Percentiles rank a stretch among this genome's conserved stretches.
These are phyloP conservation scores for Knoxdaviesia proteae DNA, from an alignment of 2,329 filamentous ascomycete species.

Conservation along the genomic window DNA sequence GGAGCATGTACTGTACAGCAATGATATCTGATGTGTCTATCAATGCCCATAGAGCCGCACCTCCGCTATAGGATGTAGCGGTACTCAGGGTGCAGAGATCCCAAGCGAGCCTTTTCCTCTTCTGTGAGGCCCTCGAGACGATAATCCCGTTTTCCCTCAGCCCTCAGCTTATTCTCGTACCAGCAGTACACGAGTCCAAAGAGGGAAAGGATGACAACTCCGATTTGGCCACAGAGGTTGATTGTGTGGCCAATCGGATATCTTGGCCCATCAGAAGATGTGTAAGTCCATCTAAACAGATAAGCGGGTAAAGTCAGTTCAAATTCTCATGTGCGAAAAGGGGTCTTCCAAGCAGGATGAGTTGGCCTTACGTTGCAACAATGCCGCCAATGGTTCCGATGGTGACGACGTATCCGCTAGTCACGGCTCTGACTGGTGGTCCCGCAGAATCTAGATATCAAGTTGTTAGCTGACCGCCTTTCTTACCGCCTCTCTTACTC, in stretches of 20 bases:
- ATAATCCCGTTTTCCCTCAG: slow-evolving; percentile 10
- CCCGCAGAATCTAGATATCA: slow-evolving; percentile 23
- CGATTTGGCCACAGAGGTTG: slow-evolving; percentile 29
- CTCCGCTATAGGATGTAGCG: slow-evolving; percentile 7
- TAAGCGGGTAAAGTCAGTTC: not conserved
- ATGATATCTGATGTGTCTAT: not conserved
- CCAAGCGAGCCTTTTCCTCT: slow-evolving; percentile 12
- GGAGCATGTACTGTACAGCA: not conserved
- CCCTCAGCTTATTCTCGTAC: slow-evolving; percentile 20
- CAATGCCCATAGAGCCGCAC: too few relatives aligned
- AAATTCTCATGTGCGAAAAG: not conserved
- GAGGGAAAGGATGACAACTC: slow-evolving; percentile 20
- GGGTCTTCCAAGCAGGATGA: slow-evolving; percentile 2
- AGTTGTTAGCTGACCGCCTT: slow-evolving; percentile 3
- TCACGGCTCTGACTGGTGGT: slow-evolving; percentile 32
- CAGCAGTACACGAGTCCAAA: slow-evolving; percentile 29
- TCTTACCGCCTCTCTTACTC: not conserved
- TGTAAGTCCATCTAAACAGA: slow-evolving; percentile 27
- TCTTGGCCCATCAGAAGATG: slow-evolving; percentile 20
- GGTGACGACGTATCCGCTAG: slow-evolving; percentile 30
- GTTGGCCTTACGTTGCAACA: slow-evolving; percentile 25
- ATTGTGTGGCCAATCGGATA: slow-evolving; percentile 32
- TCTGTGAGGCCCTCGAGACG: slow-evolving; percentile 10
- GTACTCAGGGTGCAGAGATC: slow-evolving; percentile 12
- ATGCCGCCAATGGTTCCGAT: slow-evolving; percentile 36